Percentiles rank a stretch among this genome's conserved stretches.
phyloP scores from a whole-genome alignment of 371 early-diverging fungal species.

The Zopfochytrium polystomum region DNA sequence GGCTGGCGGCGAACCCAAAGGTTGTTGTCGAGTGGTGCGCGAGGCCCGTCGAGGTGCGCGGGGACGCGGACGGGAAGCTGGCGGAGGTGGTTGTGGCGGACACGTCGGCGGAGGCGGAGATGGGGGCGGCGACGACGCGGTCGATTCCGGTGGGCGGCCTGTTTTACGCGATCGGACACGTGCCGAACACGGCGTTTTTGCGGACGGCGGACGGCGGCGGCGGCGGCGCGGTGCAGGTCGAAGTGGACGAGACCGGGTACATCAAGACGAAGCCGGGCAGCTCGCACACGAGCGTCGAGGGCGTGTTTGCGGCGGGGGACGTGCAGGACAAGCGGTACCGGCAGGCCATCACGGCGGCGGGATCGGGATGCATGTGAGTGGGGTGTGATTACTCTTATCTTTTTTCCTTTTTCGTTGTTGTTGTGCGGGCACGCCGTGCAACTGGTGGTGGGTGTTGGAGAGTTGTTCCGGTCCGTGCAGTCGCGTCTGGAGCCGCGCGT shows the following conservation, averaged over 20 bases:
- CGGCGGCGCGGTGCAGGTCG: conserved; percentile 26
- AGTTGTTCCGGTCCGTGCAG: no score
- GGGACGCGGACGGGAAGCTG: conserved; percentile 42
- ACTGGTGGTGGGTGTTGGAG: no score
- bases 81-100: conserved; percentile 26
- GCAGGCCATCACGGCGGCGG: conserved; percentile 67
- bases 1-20: conserved; percentile 50
- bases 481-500: no score
- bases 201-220: not conserved
- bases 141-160: conserved; percentile 56
- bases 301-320: conserved; percentile 70
- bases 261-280: conserved; percentile 44
- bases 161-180: conserved; percentile 72
- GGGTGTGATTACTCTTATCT: no score
- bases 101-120: conserved; percentile 30
- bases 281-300: no score
- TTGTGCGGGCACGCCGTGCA: no score
- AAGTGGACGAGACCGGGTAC: conserved; percentile 56
- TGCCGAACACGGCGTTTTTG: conserved; percentile 47
- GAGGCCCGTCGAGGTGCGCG: conserved; percentile 52
- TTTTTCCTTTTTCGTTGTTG: conserved; percentile 2
- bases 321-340: conserved; percentile 63
- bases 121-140: conserved; percentile 32
- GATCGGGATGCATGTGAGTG: conserved; percentile 75
- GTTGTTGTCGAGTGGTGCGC: conserved; percentile 57